Evolutionary conservation across 768 basidiomycete genomes (phyloP).

Genomic region (Trametes cinnabarina): DNA sequence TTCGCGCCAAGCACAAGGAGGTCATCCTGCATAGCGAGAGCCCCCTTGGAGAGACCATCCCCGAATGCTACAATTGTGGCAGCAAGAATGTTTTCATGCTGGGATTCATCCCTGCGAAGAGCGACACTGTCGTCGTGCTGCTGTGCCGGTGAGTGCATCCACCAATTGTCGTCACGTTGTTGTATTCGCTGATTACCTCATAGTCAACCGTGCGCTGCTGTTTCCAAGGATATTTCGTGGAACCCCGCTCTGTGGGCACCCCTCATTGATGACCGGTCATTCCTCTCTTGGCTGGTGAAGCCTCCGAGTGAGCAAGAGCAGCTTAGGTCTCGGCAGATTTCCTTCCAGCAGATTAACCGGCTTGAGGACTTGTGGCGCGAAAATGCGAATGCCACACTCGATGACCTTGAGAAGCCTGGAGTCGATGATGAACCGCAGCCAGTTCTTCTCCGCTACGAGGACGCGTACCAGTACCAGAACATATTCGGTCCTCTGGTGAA

Average conservation of each 20-base stretch:
- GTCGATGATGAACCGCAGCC: constrained; percentile 98
- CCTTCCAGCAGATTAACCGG: constrained; percentile 94
- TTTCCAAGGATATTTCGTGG: constrained; percentile 98
- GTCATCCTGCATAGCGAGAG: constrained; percentile 95
- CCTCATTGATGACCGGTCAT: constrained; percentile 96
- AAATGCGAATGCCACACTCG: constrained; percentile 89
- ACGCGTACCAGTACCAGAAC: constrained; percentile 99
- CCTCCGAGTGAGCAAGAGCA: constrained; percentile 96
- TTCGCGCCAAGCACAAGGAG: constrained; percentile 99
- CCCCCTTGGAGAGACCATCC: constrained; percentile 94
- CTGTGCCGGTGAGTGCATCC: constrained; percentile 79
- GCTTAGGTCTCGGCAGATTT: constrained; percentile 93
- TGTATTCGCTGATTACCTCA: neutral
- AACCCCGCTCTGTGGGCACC: constrained; percentile 98
- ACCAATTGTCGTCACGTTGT: neutral
- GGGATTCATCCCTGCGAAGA: constrained; percentile 98
- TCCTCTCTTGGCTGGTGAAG: constrained; percentile 99
- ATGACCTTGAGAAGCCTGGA: constrained; percentile 95
- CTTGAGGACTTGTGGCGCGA: constrained; percentile 98
- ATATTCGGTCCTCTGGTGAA: constrained; percentile 99
- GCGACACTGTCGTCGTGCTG: constrained; percentile 96
- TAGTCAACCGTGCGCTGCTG: constrained; percentile 96
- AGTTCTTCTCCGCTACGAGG: constrained; percentile 88
- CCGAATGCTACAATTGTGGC: constrained; percentile 99
- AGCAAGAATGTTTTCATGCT: constrained; percentile 99